Percentiles rank a stretch among this genome's conserved stretches.
phyloP scores from a whole-genome alignment of 106 monocot genomes.

The Allium fistulosum region DNA sequence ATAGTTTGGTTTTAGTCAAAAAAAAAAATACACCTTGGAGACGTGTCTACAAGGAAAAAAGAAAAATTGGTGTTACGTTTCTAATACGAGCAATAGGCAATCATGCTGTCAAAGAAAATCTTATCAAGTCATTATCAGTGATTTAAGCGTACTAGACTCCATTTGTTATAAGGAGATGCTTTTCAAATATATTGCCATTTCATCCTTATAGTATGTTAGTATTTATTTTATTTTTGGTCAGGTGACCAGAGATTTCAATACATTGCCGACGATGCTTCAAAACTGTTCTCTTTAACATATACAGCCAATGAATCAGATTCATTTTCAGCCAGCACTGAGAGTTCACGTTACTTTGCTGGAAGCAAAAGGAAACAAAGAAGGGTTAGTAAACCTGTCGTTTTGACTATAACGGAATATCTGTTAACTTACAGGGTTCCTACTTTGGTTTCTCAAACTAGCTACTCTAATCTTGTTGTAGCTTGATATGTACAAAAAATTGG shows the following conservation, averaged over 20 bases:
- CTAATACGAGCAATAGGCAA: too few relatives aligned
- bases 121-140: too few relatives aligned
- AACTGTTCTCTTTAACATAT: conserved; percentile 24
- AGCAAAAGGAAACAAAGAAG: conserved; percentile 28
- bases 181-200: too few relatives aligned
- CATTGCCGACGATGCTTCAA: conserved; percentile 43
- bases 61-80: too few relatives aligned
- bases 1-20: too few relatives aligned
- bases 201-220: too few relatives aligned
- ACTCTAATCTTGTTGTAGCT: conserved; percentile 28
- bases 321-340: background rate
- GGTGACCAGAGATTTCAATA: conserved; percentile 46
- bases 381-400: conserved; percentile 22
- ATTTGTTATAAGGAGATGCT: too few relatives aligned
- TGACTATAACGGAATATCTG: background rate
- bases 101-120: too few relatives aligned
- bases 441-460: background rate
- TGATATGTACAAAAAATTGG: conserved; percentile 48
- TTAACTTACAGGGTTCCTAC: background rate
- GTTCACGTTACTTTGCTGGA: conserved; percentile 12
- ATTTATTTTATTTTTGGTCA: conserved; percentile 3
- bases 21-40: too few relatives aligned
- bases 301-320: conserved; percentile 18
- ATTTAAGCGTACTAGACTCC: too few relatives aligned
- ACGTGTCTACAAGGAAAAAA: too few relatives aligned